Percentiles rank a stretch among this genome's conserved stretches.
Conservation (phyloP, 1,284 basidiomycete species). For the Mycosarcoma maydis region DNA sequence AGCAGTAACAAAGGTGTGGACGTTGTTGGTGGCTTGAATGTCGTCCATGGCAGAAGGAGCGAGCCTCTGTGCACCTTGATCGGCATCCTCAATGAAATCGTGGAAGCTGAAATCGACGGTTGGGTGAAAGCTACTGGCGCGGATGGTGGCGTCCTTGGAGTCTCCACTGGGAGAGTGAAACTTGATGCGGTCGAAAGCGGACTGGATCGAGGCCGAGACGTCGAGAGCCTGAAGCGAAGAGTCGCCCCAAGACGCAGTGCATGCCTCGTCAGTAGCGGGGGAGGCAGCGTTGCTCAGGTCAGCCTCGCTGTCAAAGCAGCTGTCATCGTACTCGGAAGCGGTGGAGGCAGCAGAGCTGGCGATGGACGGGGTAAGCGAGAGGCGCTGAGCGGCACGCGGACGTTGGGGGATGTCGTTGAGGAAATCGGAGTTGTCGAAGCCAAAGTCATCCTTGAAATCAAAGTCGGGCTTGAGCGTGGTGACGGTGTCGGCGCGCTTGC, state of each 20-base stretch:
- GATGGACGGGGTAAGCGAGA: conserved; percentile 50
- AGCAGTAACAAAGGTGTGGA: not conserved
- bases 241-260: conserved; percentile 15
- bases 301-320: conserved; percentile 40
- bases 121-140: conserved; percentile 11
- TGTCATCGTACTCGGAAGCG: conserved; percentile 50
- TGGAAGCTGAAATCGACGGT: conserved; percentile 48
- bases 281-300: conserved; percentile 33
- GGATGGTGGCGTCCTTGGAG: conserved; percentile 9
- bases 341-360: conserved; percentile 55
- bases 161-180: conserved; percentile 31
- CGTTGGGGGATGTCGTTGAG: conserved; percentile 42
- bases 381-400: conserved; percentile 44
- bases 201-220: conserved; percentile 28
- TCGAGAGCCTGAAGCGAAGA: conserved; percentile 20
- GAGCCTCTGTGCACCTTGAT: conserved; percentile 9
- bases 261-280: conserved; percentile 26
- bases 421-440: conserved; percentile 18
- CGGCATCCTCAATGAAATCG: conserved; percentile 55
- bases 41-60: conserved; percentile 2
- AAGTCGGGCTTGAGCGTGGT: conserved; percentile 53
- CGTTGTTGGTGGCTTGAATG: conserved; percentile 1
- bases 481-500: conserved; percentile 48
- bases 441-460: conserved; percentile 25
- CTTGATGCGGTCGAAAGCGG: conserved; percentile 37